Conservation (phyloP, 208 protist species). For the Giardia duodenalis region DNA sequence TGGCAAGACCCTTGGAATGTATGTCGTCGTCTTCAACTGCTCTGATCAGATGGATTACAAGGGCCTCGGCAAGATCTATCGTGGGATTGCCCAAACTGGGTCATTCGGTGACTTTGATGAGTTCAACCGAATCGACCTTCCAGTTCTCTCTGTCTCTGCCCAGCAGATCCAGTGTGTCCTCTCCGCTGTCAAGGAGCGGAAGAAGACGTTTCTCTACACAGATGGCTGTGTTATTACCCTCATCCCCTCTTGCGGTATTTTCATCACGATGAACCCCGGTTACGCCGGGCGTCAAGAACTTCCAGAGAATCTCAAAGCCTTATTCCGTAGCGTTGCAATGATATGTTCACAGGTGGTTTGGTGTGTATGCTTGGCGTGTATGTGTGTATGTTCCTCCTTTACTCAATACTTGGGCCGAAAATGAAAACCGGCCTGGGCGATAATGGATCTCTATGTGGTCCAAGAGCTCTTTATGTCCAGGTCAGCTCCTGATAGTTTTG, state of each 20-base stretch:
- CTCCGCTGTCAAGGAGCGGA: conserved; percentile 51
- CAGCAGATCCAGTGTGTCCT: conserved; percentile 60
- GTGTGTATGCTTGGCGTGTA: not conserved
- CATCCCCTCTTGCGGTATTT: conserved; percentile 63
- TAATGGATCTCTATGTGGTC: too few relatives aligned
- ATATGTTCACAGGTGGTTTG: conserved; percentile 2
- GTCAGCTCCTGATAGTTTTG: too few relatives aligned
- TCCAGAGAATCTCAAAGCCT: conserved; percentile 88
- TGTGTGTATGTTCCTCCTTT: not conserved
- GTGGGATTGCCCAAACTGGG: conserved; percentile 63
- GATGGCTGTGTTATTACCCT: conserved; percentile 54
- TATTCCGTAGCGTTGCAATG: conserved; percentile 89
- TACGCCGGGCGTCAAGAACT: conserved; percentile 89
- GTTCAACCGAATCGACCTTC: conserved; percentile 66
- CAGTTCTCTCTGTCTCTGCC: conserved; percentile 65
- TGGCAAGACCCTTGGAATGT: conserved; percentile 60
- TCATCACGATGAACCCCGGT: conserved; percentile 94
- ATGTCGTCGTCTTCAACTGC: conserved; percentile 69
- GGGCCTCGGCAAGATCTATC: conserved; percentile 61
- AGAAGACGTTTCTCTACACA: conserved; percentile 56
- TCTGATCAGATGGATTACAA: conserved; percentile 62
- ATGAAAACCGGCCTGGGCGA: too few relatives aligned
- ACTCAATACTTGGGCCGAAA: not conserved
- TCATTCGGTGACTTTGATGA: conserved; percentile 70
- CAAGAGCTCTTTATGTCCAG: too few relatives aligned